Base-by-base conservation (phyloP, 768 basidiomycete species). In the Mycena rebaudengoi region DNA sequence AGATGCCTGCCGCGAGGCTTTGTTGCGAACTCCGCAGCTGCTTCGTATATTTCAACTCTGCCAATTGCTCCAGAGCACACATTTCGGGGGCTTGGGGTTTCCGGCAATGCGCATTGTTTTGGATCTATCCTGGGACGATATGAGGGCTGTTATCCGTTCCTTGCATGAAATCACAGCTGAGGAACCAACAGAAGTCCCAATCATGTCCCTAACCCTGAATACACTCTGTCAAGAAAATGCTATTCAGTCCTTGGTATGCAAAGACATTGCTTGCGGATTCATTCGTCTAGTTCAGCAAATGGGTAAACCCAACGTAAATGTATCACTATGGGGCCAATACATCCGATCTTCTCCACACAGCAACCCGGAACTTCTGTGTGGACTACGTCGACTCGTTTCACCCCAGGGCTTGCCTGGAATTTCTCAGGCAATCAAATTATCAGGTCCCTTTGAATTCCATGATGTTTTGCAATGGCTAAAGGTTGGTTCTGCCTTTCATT, bases 41-140 rank as follows among this genome's bases (percentile, higher is more conserved):
- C n/a, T n/a, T 28, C 29, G 55, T 23, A 26, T 57, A 13, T 46
- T 57, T 29, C 44, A 45, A 57, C 30, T 43, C 41, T 40, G 29
- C 41, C 32, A 30, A 30, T 56, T 14, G 21, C 14, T 12, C 29
- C 4, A 20, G 20, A 21, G 53, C 10, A 55, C 40, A 35, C 7
- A 18, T 10, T 10, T 10, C 10, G 35, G 18, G 35, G 35, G 11
- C 10, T 10, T 37, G 18, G 35, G 41, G 8, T 13, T 56, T 43
- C 41, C 23, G n/a, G n/a, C 23, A 10, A 56, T 45, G 29, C 41
- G 41, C 13, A 44, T 56, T 35, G 20, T 56, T 23, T 56, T 56
- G 41, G 54, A 56, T 23, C 40, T 56, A 12, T 33, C 41, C 23
- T 56, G 55, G 55, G 32, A 10, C 25, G 54, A 55, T 41, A 53